phyloP scores from a whole-genome alignment of 345 rosid species.

The Syzygium aromaticum region DNA sequence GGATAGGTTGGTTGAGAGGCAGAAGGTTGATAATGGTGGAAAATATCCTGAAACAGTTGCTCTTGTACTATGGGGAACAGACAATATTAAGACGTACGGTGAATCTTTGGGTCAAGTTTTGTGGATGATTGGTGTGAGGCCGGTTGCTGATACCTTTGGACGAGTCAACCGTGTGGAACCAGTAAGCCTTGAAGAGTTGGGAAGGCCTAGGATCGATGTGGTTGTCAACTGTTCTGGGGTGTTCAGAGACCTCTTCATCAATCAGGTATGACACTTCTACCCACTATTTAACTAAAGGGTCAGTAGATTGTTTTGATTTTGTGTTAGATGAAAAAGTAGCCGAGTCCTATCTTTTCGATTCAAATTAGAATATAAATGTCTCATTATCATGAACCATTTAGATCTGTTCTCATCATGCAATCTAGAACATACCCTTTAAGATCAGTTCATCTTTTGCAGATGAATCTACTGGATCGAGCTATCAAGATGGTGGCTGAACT shows the following conservation, averaged over 20 bases:
- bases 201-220: conserved; percentile 97
- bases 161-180: conserved; percentile 89
- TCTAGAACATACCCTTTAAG: not conserved
- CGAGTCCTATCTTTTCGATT: not conserved
- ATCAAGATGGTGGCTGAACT: conserved; percentile 98
- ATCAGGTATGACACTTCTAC: conserved; percentile 48
- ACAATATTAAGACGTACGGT: conserved; percentile 94
- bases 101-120: conserved; percentile 94
- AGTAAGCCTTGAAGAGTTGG: conserved; percentile 90
- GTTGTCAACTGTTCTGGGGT: conserved; percentile 99
- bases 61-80: conserved; percentile 97
- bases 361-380: not conserved
- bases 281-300: not conserved
- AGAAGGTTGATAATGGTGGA: conserved; percentile 79
- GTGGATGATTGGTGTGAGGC: conserved; percentile 97
- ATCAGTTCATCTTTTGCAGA: conserved; percentile 26
- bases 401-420: not conserved
- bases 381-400: not conserved
- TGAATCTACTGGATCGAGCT: conserved; percentile 96
- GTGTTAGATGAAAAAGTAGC: not conserved
- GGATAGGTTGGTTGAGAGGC: conserved; percentile 84
- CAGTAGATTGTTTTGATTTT: not conserved
- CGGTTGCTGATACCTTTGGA: conserved; percentile 84
- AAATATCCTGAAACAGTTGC: conserved; percentile 93
- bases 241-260: conserved; percentile 94